These are phyloP conservation scores for Salix arbutifolia DNA, from an alignment of 345 rosid species.

Conservation along the genomic window DNA sequence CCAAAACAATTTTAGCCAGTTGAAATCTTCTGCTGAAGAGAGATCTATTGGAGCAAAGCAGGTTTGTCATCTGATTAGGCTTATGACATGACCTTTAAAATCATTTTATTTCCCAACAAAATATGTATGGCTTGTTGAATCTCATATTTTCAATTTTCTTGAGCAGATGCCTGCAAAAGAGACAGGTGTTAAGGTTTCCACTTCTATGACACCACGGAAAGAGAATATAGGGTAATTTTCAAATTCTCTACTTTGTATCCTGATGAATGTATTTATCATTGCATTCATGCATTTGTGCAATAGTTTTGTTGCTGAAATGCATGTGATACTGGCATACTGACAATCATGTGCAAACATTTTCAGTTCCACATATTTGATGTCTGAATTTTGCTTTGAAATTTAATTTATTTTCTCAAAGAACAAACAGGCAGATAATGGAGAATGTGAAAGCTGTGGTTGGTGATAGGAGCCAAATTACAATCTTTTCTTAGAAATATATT, in stretches of 20 bases:
- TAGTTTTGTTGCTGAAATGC: slow-evolving; percentile 5
- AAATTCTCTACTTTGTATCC: slow-evolving; percentile 7
- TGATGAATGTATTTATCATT: slow-evolving; percentile 8
- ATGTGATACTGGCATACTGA: background rate
- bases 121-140: background rate
- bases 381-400: background rate
- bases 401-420: background rate
- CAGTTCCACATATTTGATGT: background rate
- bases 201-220: slow-evolving; percentile 32
- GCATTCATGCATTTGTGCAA: slow-evolving; percentile 1
- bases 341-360: slow-evolving; percentile 2
- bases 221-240: slow-evolving; percentile 64
- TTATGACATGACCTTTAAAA: slow-evolving; percentile 5
- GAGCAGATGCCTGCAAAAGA: slow-evolving; percentile 41
- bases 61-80: slow-evolving; percentile 29
- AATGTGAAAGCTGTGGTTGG: background rate
- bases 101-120: background rate
- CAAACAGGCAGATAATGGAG: background rate
- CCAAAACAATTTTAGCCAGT: slow-evolving; percentile 49
- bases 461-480: background rate
- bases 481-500: background rate
- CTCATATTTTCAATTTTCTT: slow-evolving; percentile 6
- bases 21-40: slow-evolving; percentile 40
- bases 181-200: slow-evolving; percentile 35
- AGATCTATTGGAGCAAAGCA: slow-evolving; percentile 45